Evolutionary conservation across 768 basidiomycete genomes (phyloP), one percentile per base, ranked within the genome.

Genomic region (Lactarius hatsudake): DNA sequence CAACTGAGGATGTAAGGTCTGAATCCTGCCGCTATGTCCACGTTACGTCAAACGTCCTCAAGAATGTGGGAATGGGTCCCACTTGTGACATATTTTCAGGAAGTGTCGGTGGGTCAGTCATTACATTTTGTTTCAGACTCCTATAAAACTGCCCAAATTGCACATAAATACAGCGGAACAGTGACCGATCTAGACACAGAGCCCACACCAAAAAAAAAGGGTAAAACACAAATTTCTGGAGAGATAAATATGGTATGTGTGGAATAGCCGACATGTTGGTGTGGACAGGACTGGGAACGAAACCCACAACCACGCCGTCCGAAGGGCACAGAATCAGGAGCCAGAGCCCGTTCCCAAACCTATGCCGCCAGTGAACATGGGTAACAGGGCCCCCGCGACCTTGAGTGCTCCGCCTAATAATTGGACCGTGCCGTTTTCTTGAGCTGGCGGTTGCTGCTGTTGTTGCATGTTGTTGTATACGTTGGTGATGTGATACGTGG

Each of bases 391-490:
- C 18, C 36, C 61, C 6, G 66, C 66, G 6, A 62, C 10, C 45
- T 67, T 67, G 55, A 67, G 38, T 26, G 56, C 66, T 3, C 66
- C 66, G 13, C 61, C 61, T 28, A 67, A 30, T 32, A 67, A n/a
- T 2, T 30, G 23, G 26, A 59, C 17, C 30, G 45, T 26, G 23
- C n/a, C 36, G 23, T 42, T 42, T 17, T 40, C 1, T 9, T 59
- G 15, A 5, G 12, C 0, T 12, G 59, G 23, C 18, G 32, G n/a
- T n/a, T 34, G 12, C 1, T 53, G 23, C 7, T 6, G 30, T 10
- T 48, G 32, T 8, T 42, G 40, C 13, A 10, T 1, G 23, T 15
- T 23, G 15, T 43, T 62, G 45, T 67, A 58, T 12, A 62, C 36
- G 12, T 58, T 1, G 9, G 54, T 57, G 42, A 66, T 3, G 42